These are phyloP conservation scores for Lavandula angustifolia DNA, from an alignment of 257 asterid species.

Conservation along the genomic window DNA sequence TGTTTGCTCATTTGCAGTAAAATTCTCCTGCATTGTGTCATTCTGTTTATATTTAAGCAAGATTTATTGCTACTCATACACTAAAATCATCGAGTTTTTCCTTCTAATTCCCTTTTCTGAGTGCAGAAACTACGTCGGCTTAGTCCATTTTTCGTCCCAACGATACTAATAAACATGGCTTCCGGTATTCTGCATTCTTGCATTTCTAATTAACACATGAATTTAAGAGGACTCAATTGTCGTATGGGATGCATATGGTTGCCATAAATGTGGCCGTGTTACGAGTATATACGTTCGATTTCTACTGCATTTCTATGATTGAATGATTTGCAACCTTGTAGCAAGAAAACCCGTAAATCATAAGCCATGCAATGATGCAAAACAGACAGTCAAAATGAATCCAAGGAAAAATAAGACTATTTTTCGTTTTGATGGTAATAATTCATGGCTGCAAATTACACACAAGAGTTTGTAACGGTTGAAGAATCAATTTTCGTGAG, in stretches of 20 bases:
- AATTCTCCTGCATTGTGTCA: conserved; percentile 10
- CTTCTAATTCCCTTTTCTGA: conserved; percentile 23
- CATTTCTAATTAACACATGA: conserved; percentile 15
- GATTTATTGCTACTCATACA: neutral
- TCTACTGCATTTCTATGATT: conserved; percentile 9
- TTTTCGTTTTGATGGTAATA: neutral
- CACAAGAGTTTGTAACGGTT: neutral
- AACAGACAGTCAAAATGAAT: no score
- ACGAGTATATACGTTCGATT: neutral
- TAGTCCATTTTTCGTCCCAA: conserved; percentile 94
- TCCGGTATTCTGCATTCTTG: conserved; percentile 53
- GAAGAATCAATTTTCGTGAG: conserved; percentile 23
- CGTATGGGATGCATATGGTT: conserved; percentile 12
- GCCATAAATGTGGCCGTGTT: conserved; percentile 7
- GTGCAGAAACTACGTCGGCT: conserved; percentile 79
- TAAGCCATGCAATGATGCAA: no score
- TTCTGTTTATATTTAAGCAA: conserved; percentile 4
- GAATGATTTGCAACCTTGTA: neutral
- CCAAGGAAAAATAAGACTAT: neutral
- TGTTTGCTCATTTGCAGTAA: conserved; percentile 16
- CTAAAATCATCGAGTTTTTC: neutral
- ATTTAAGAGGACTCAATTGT: neutral
- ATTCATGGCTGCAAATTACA: conserved; percentile 15
- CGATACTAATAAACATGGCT: conserved; percentile 97
- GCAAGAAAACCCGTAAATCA: neutral